Evolutionary conservation across 495 filamentous ascomycete genomes (phyloP).

Genomic region (Daldinia bambusicola): DNA sequence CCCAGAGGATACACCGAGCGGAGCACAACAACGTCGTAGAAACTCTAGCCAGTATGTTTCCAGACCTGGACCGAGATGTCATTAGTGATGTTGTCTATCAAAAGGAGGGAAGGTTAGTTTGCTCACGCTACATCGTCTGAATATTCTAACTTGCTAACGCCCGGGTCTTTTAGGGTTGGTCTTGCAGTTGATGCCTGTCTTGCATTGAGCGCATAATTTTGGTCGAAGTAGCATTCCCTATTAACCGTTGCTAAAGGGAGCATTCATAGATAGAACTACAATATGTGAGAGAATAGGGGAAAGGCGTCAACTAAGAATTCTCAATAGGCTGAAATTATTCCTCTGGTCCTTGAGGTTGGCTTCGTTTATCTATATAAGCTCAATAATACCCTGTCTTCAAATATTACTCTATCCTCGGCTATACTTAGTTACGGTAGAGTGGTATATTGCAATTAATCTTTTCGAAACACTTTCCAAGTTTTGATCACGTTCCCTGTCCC

Average conservation of each 20-base stretch:
- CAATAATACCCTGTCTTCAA: slow-evolving; percentile 29
- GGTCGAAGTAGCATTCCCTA: not conserved
- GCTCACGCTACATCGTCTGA: slow-evolving; percentile 1
- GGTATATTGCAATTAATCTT: not conserved
- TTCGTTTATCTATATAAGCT: slow-evolving; percentile 19
- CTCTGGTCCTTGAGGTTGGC: slow-evolving; percentile 9
- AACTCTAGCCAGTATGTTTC: slow-evolving; percentile 92
- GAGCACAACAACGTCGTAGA: slow-evolving; percentile 94
- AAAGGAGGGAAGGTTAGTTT: slow-evolving; percentile 86
- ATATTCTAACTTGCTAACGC: slow-evolving; percentile 36
- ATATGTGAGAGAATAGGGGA: slow-evolving; percentile 12
- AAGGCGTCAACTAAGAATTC: slow-evolving; percentile 6
- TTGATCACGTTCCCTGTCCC: not conserved
- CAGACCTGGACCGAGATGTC: slow-evolving; percentile 86
- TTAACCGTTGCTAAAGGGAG: not conserved
- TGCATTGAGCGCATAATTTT: slow-evolving; percentile 68
- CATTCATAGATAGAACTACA: slow-evolving; percentile 10
- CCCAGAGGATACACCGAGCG: slow-evolving; percentile 79
- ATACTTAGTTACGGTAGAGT: slow-evolving; percentile 2
- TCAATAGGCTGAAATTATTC: slow-evolving; percentile 18
- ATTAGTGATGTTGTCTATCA: slow-evolving; percentile 93
- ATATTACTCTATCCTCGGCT: not conserved
- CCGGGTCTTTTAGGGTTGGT: slow-evolving; percentile 70
- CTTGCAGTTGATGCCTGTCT: slow-evolving; percentile 92
- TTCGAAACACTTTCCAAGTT: not conserved